Evolutionary conservation across 805 yeast genomes (phyloP).

Genomic region (Jamesozyma spencerorum): DNA sequence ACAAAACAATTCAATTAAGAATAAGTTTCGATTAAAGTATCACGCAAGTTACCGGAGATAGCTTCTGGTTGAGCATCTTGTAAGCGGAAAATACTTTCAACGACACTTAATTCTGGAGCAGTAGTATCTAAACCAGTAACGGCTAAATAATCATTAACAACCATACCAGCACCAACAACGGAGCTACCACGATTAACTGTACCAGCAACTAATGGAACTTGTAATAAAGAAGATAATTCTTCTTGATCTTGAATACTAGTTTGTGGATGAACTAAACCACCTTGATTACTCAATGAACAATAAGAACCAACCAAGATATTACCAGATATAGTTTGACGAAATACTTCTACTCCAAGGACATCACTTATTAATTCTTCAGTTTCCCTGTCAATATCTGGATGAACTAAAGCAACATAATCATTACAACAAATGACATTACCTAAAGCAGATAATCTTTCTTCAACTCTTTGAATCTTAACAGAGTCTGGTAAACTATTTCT

Average conservation of each 20-base stretch:
- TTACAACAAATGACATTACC: slow-evolving; percentile 98
- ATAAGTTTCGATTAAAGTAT: slow-evolving; percentile 86
- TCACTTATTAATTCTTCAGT: slow-evolving; percentile 98
- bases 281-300: slow-evolving; percentile 90
- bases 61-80: slow-evolving; percentile 88
- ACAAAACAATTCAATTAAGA: slow-evolving; percentile 35
- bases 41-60: slow-evolving; percentile 77
- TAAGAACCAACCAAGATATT: slow-evolving; percentile 95
- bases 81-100: slow-evolving; percentile 90
- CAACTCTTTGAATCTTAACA: slow-evolving; percentile 94
- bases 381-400: slow-evolving; percentile 98
- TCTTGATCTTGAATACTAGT: slow-evolving; percentile 97
- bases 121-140: slow-evolving; percentile 96
- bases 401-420: slow-evolving; percentile 97
- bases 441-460: slow-evolving; percentile 90
- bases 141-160: slow-evolving; percentile 96
- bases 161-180: slow-evolving; percentile 98
- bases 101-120: slow-evolving; percentile 94
- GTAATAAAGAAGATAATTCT: slow-evolving; percentile 88
- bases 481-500: slow-evolving; percentile 93
- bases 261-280: slow-evolving; percentile 97
- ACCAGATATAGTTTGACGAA: slow-evolving; percentile 97
- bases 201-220: slow-evolving; percentile 97
- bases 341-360: slow-evolving; percentile 96
- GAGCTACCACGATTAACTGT: slow-evolving; percentile 96